phyloP scores from a whole-genome alignment of 2,329 filamentous ascomycete genomes.

The Colletotrichum zoysiae region DNA sequence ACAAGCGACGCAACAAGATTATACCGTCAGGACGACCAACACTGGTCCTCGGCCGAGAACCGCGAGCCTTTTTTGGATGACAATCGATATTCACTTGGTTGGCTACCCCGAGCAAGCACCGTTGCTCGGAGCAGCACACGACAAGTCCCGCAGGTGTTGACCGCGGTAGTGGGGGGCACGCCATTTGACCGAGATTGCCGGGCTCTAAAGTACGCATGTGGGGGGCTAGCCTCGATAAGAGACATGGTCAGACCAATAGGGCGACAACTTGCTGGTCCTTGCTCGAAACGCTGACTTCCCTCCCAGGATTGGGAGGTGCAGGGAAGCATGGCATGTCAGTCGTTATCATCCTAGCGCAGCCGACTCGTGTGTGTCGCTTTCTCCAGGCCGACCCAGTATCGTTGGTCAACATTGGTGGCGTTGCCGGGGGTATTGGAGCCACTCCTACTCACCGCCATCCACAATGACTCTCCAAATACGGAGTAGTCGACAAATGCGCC shows the following conservation, averaged over 20 bases:
- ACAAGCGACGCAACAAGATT: conserved; percentile 9
- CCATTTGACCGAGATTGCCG: conserved; percentile 42
- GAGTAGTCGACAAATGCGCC: conserved; percentile 13
- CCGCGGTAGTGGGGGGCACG: conserved; percentile 31
- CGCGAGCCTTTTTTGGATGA: conserved; percentile 29
- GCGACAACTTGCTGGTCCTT: conserved; percentile 19
- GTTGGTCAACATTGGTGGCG: conserved; percentile 24
- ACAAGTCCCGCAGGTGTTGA: conserved; percentile 32
- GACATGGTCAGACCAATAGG: conserved; percentile 31
- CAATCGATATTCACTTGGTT: conserved; percentile 33
- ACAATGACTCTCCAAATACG: conserved; percentile 17
- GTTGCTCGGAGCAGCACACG: conserved; percentile 14
- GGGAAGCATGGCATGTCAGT: conserved; percentile 32
- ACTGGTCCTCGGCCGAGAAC: conserved; percentile 29
- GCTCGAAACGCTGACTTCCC: conserved; percentile 34
- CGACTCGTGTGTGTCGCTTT: conserved; percentile 31
- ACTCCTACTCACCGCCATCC: conserved; percentile 40
- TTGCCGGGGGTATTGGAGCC: conserved; percentile 25
- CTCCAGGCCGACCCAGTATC: conserved; percentile 27
- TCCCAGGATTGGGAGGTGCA: conserved; percentile 27
- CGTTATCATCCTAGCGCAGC: conserved; percentile 28
- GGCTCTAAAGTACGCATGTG: conserved; percentile 39
- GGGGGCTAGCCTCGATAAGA: conserved; percentile 37
- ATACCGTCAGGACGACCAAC: not conserved
- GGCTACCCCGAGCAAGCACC: conserved; percentile 34